Conservation (phyloP, 352 stramenopile genomes). For the Globisporangium nodosum region DNA sequence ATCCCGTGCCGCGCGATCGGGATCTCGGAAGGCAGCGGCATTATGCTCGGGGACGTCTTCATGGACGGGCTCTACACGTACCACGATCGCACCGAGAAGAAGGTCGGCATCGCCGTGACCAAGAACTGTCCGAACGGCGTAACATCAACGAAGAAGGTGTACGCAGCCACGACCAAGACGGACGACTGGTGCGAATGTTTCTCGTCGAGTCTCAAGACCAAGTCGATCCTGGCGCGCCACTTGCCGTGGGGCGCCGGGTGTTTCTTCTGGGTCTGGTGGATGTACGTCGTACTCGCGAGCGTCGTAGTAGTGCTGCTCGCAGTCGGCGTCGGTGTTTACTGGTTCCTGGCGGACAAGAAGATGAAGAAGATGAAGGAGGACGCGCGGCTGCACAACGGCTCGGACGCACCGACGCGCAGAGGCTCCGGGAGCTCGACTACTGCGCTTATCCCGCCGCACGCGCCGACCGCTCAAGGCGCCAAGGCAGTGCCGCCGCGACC, state of each 20-base stretch:
- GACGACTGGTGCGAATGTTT: constrained; percentile 70
- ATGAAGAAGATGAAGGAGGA: constrained; percentile 35
- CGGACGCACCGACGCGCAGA: constrained; percentile 18
- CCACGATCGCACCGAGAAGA: constrained; percentile 57
- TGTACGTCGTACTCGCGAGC: constrained; percentile 71
- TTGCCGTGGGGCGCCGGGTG: constrained; percentile 56
- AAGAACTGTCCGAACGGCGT: constrained; percentile 74
- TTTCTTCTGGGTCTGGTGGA: constrained; percentile 87
- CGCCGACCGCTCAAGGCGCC: constrained; percentile 18
- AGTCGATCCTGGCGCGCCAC: constrained; percentile 47
- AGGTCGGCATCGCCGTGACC: constrained; percentile 58
- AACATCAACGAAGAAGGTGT: constrained; percentile 74
- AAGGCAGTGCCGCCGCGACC: constrained; percentile 14
- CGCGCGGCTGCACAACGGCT: constrained; percentile 17
- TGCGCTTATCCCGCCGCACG: constrained; percentile 19
- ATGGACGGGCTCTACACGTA: constrained; percentile 80
- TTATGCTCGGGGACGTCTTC: constrained; percentile 78
- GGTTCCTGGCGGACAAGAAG: constrained; percentile 36
- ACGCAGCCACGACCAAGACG: constrained; percentile 24
- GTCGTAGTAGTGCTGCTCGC: constrained; percentile 52
- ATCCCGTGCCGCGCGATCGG: constrained; percentile 63
- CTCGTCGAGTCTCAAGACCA: constrained; percentile 49
- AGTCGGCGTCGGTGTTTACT: constrained; percentile 51
- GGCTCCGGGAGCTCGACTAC: constrained; percentile 19
- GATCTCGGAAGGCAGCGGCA: constrained; percentile 65